Evolutionary conservation across 192 early-diverging fungal species (phyloP), one percentile per base, ranked within the genome.

Genomic region (Dissophora ornata): DNA sequence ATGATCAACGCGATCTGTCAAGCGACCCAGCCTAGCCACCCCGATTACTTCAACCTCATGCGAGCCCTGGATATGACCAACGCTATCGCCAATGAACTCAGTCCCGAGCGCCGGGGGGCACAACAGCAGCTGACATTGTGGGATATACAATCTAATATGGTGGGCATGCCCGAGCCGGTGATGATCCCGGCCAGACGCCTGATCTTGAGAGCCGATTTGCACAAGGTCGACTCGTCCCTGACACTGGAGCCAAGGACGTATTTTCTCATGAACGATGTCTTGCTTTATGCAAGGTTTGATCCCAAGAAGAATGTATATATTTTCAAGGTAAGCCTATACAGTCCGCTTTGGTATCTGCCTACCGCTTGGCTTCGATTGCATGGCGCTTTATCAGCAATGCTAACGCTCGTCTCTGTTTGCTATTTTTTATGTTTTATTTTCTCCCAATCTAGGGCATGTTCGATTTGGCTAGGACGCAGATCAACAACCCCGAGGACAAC

Each of bases 401-500:
- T n/a, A n/a, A n/a, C n/a, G n/a, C n/a, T n/a, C n/a, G n/a, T n/a
- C n/a, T n/a, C n/a, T n/a, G n/a, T n/a, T n/a, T n/a, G n/a, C n/a
- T n/a, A n/a, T n/a, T n/a, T n/a, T n/a, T n/a, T n/a, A n/a, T n/a
- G n/a, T n/a, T n/a, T 34, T 21, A 52, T 36, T 53, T n/a, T 21
- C 21, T 46, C 58, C 15, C 8, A 34, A 19, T 30, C 11, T 24
- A 69, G 60, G 73, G 73, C n/a, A 77, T 77, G 73, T 77, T 77
- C 41, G 64, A 77, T 29, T 29, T 77, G 44, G 51, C 73, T 2
- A 54, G 36, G 36, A 62, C 64, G 2, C 73, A 77, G 21, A 56
- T 77, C 52, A 77, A 77, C 36, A 77, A 77, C 28, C 63, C 73
- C 2, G 73, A 77, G 28, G 73, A 77, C 34, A 77, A 77, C 44